These are phyloP conservation scores for Fragaria nilgerrensis DNA, from an alignment of 306 rosid genomes.

Conservation along the genomic window DNA sequence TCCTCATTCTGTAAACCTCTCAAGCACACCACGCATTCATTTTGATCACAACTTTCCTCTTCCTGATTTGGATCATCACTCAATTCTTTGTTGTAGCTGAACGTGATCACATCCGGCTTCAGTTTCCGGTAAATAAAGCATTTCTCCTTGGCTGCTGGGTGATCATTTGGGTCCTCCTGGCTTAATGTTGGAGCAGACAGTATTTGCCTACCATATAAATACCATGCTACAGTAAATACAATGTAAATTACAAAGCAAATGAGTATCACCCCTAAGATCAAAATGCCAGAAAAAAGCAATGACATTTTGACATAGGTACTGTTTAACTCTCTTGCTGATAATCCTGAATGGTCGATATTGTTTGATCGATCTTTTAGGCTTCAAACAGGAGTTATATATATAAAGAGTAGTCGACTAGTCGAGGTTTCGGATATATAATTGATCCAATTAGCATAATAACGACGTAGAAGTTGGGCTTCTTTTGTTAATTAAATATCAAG, in stretches of 20 bases:
- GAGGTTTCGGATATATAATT: not conserved
- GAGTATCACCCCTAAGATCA: conserved; percentile 4
- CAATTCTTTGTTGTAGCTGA: conserved; percentile 15
- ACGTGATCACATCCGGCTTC: conserved; percentile 15
- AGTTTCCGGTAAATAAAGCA: not conserved
- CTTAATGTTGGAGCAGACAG: not conserved
- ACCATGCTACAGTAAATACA: not conserved
- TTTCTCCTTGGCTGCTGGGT: not conserved
- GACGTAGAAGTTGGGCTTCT: not conserved
- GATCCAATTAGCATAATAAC: not conserved
- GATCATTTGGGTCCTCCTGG: not conserved
- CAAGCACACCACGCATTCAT: conserved; percentile 25
- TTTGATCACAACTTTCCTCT: not conserved
- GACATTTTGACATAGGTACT: not conserved
- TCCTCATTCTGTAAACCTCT: conserved; percentile 21
- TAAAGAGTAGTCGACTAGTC: not conserved
- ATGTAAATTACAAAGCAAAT: not conserved
- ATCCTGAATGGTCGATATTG: not conserved
- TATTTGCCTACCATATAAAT: not conserved
- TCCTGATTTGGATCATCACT: conserved; percentile 1
- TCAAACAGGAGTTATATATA: not conserved
- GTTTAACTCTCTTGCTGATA: too few relatives aligned
- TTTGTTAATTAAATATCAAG: not conserved
- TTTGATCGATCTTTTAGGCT: not conserved
- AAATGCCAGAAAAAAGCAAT: conserved; percentile 7